phyloP scores from a whole-genome alignment of 441 rosid species.

The Erodium trifolium region DNA sequence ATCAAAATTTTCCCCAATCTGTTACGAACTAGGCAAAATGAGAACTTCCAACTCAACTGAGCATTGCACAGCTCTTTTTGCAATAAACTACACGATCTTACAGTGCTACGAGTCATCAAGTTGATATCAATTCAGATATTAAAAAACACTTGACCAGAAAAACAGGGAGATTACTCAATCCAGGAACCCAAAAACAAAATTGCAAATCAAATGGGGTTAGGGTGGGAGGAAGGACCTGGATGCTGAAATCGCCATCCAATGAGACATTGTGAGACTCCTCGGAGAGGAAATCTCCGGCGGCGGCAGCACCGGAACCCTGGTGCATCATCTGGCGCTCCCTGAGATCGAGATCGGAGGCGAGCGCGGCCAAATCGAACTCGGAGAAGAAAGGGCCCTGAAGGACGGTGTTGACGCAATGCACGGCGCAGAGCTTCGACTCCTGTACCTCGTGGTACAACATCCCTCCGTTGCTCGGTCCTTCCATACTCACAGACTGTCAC shows the following conservation, averaged over 20 bases:
- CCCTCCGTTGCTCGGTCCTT: constrained; percentile 77
- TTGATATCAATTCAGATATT: not conserved
- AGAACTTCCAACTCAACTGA: constrained; percentile 1
- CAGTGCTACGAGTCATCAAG: not conserved
- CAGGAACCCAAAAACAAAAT: not conserved
- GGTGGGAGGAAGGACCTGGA: constrained; percentile 32
- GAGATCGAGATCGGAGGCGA: constrained; percentile 81
- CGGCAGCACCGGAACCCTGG: constrained; percentile 20
- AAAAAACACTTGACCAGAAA: not conserved
- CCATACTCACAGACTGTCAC: constrained; percentile 33
- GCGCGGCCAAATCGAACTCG: constrained; percentile 85
- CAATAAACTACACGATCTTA: not conserved
- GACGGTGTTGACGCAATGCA: constrained; percentile 96
- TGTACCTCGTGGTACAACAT: constrained; percentile 97
- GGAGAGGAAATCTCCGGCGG: constrained; percentile 44
- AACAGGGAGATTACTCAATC: too few relatives aligned
- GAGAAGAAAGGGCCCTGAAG: constrained; percentile 94
- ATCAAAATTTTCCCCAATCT: not conserved
- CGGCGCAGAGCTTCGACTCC: constrained; percentile 91
- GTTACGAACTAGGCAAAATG: not conserved
- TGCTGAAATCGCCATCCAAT: constrained; percentile 82
- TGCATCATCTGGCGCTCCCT: constrained; percentile 80
- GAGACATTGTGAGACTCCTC: constrained; percentile 91
- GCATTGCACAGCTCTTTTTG: not conserved
- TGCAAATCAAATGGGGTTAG: not conserved